A percentile compares a stretch with the other conserved stretches of the same genome.
Evolutionary conservation across 176 grass and related monocot species (phyloP).

Genomic region (Carex littledalei): DNA sequence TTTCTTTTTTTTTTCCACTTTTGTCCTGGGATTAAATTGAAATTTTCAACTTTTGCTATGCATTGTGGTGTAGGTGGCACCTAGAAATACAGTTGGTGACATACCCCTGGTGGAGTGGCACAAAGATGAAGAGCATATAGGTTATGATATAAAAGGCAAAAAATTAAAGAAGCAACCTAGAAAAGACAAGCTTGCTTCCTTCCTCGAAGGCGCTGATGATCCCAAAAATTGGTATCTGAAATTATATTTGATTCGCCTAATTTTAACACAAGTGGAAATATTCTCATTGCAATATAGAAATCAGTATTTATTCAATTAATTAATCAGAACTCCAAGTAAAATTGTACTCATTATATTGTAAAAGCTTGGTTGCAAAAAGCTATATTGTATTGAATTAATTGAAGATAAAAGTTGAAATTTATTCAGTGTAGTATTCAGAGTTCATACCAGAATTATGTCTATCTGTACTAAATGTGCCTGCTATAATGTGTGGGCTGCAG

Average conservation of each 20-base stretch:
- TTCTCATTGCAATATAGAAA: background rate
- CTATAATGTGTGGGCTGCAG: background rate
- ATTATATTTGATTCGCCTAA: background rate
- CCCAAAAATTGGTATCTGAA: constrained; percentile 59
- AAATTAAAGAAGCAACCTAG: constrained; percentile 89
- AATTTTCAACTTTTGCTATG: background rate
- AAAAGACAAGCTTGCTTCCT: constrained; percentile 54
- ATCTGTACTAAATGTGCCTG: background rate
- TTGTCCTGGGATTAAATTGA: background rate
- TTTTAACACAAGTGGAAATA: background rate
- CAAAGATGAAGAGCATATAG: constrained; percentile 85
- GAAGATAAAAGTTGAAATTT: background rate
- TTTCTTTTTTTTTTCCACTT: background rate
- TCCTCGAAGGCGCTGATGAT: constrained; percentile 61
- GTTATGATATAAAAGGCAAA: constrained; percentile 58
- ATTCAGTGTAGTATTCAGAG: background rate
- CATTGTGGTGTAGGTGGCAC: constrained; percentile 44
- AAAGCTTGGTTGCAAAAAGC: background rate
- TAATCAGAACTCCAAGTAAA: background rate
- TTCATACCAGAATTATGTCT: background rate
- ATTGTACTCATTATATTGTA: background rate
- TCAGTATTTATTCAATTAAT: background rate
- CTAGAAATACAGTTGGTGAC: constrained; percentile 73
- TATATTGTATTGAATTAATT: background rate
- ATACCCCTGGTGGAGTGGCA: constrained; percentile 75